Evolutionary conservation across 169 alveolate genomes (phyloP).

Genomic region (Theileria equi): DNA sequence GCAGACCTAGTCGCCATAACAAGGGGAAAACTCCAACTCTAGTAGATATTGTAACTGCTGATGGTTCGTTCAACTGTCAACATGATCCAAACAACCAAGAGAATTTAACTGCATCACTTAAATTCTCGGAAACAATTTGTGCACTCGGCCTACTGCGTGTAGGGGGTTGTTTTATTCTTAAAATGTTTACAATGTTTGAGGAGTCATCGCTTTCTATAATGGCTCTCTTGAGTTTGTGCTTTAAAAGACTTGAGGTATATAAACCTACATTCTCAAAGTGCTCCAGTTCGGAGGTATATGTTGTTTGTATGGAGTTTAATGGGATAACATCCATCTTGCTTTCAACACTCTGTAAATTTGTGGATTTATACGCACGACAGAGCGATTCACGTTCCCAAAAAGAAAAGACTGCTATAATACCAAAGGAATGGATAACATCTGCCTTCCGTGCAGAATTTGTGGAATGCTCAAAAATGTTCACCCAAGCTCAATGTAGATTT

Average conservation of each 20-base stretch:
- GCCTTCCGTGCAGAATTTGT: slow-evolving; percentile 67
- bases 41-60: slow-evolving; percentile 75
- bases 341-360: slow-evolving; percentile 60
- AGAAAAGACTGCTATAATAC: slow-evolving; percentile 41
- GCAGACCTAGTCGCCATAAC: slow-evolving; percentile 54
- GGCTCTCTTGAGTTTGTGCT: slow-evolving; percentile 68
- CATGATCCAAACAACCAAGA: slow-evolving; percentile 74
- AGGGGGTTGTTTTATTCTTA: slow-evolving; percentile 68
- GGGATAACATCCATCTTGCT: slow-evolving; percentile 73
- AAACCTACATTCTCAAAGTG: slow-evolving; percentile 71
- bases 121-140: slow-evolving; percentile 69
- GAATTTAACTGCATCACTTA: slow-evolving; percentile 64
- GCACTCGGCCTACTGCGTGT: slow-evolving; percentile 74
- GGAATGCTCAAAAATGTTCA: slow-evolving; percentile 67
- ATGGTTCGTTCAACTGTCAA: slow-evolving; percentile 73
- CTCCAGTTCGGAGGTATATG: slow-evolving; percentile 68
- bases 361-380: slow-evolving; percentile 26
- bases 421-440: slow-evolving; percentile 71
- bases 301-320: slow-evolving; percentile 68
- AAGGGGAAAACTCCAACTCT: slow-evolving; percentile 39
- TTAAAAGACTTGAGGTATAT: slow-evolving; percentile 68
- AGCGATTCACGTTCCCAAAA: neutral
- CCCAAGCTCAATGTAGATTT: slow-evolving; percentile 57
- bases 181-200: slow-evolving; percentile 71
- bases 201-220: slow-evolving; percentile 67